Base-by-base conservation (phyloP, 805 yeast species). In the Tetrapisispora iriomotensis region DNA sequence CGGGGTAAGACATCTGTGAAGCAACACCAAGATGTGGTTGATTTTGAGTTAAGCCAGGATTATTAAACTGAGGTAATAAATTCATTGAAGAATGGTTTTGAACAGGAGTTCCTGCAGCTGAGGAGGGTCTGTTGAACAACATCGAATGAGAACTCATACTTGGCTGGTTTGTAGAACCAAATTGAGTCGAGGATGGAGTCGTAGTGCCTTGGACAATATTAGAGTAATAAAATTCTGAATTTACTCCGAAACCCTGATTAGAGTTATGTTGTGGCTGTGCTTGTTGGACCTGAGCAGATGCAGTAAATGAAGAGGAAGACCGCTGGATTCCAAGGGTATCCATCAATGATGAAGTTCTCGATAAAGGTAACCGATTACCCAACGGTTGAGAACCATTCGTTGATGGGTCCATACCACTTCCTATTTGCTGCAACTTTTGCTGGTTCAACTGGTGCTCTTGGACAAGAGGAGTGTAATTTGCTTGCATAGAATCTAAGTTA, bases 251-350 rank as follows among this genome's bases (percentile, higher is more conserved):
- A 27, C 21, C 26, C 13, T 34, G 18, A 13, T 6, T 20, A 13
- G 29, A 8, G n/a, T n/a, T n/a, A n/a, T n/a, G n/a, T 19, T 25
- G 37, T 12, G 29, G 37, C 17, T 34, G 37, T 4, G 31, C 20
- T 13, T 34, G 37, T 26, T 34, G 37, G 4, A 27, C 6, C 14
- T 34, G 36, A 2, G 36, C 17, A 23, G 14, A 17, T 12, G 15
- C 18, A 4, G 15, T 13, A 29, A 50, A 53, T 3, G 58, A 56
- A 10, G 60, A 54, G 5, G 46, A 34, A 12, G 53, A 21, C 24
- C 57, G 34, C 29, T 52, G 57, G 22, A 48, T 45, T n/a, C 58
- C 56, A 4, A 57, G 33, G 3, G 51, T 44, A 36, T 56, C 59
- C 44, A 53, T 38, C 30, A 58, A 30, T 3, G 59, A 54, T 3